phyloP scores from a whole-genome alignment of 352 stramenopile species.

The Phytophthora melonis region DNA sequence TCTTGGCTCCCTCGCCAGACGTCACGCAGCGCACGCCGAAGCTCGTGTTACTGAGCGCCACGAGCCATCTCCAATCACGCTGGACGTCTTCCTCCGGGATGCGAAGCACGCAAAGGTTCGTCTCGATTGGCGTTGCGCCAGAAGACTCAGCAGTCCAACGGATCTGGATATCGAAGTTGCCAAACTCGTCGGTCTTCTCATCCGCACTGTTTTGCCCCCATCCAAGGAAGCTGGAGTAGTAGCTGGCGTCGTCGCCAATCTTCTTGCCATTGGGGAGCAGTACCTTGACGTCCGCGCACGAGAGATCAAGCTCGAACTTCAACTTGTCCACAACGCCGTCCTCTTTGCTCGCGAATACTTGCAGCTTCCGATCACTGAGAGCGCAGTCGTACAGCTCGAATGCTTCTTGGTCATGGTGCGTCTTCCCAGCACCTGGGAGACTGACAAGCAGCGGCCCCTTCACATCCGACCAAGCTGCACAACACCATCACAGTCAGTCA shows the following conservation, averaged over 20 bases:
- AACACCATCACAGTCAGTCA: background rate
- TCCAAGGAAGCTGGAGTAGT: conserved; percentile 38
- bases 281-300: conserved; percentile 44
- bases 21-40: conserved; percentile 56
- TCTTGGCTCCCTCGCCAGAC: conserved; percentile 12
- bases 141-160: conserved; percentile 31
- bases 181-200: conserved; percentile 19
- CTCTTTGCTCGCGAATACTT: conserved; percentile 40
- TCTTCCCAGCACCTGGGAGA: conserved; percentile 18
- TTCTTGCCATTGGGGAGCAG: conserved; percentile 41
- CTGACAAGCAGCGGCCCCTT: conserved; percentile 46
- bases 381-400: conserved; percentile 53
- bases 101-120: conserved; percentile 46
- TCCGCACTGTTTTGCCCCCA: conserved; percentile 24
- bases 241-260: conserved; percentile 15
- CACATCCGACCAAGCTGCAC: conserved; percentile 36
- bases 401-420: conserved; percentile 17
- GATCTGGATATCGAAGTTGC: conserved; percentile 48
- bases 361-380: conserved; percentile 45
- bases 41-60: conserved; percentile 62
- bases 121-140: background rate
- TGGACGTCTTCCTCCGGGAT: conserved; percentile 63
- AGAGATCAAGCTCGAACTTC: conserved; percentile 53
- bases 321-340: conserved; percentile 5
- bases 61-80: conserved; percentile 73